Base-by-base conservation (phyloP, 2,329 filamentous ascomycete species). In the Fusarium incarnatum region DNA sequence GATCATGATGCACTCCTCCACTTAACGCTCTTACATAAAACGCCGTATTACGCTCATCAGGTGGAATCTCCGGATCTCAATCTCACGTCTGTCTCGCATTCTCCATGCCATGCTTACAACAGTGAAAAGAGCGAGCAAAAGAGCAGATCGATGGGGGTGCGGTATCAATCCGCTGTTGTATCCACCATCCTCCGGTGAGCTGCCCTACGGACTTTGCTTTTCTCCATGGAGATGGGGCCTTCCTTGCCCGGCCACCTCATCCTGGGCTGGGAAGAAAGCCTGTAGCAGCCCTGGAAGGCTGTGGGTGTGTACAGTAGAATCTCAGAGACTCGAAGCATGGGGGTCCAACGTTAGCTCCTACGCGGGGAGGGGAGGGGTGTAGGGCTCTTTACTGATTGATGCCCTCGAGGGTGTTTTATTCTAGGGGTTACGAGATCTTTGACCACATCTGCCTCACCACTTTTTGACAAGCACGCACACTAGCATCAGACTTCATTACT, bases 231-330 rank as follows among this genome's bases (percentile, higher is more conserved):
- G 32, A 52, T 22, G 48, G 48, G 23, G 48, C 32, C 27, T 28
- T 12, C 22, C 32, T 41, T 52, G 32, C 22, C 23, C 48, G 32
- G 13, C 41, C 30, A 65, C 50, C 30, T 50, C 57, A 58, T 50
- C 47, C 37, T 44, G 37, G 37, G 50, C 54, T 46, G 48, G 25
- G 44, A 42, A 37, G 42, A 44, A 23, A 48, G 44, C 48, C 53
- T 54, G 55, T 28, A 28, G 56, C 66, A 67, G 62, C 67, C 66
- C 67, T 67, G 67, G 37, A 70, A 53, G 67, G 67, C 67, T 70
- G 59, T 55, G 57, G 23, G 67, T 60, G 48, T 41, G 37, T 54
- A 25, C 23, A 25, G 23, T 25, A 37, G 16, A 65, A 25, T 27
- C 27, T 11, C 27, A 27, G 13, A 45, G 18, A 52, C 8, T 9